phyloP scores from a whole-genome alignment of 768 basidiomycete species.

The Butyriboletus loyo region DNA sequence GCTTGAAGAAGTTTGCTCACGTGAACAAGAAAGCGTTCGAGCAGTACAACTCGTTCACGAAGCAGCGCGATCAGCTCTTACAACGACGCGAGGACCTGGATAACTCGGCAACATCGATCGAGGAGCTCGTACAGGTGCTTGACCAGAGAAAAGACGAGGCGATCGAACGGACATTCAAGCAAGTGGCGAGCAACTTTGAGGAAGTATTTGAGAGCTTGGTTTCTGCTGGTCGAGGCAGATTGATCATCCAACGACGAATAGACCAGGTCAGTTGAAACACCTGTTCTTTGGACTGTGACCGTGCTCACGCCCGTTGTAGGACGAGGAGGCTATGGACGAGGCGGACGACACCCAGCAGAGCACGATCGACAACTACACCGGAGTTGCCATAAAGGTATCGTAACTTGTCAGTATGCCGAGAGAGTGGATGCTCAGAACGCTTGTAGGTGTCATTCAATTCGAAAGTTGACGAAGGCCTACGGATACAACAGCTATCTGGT shows the following conservation, averaged over 20 bases:
- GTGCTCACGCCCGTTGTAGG: slow-evolving; percentile 37
- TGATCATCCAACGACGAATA: slow-evolving; percentile 90
- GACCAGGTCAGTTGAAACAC: slow-evolving; percentile 55
- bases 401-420: background rate
- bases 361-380: slow-evolving; percentile 90
- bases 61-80: slow-evolving; percentile 89
- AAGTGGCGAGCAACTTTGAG: slow-evolving; percentile 95
- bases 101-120: slow-evolving; percentile 82
- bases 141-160: slow-evolving; percentile 99
- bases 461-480: slow-evolving; percentile 92
- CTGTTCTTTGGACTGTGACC: background rate
- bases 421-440: background rate
- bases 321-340: slow-evolving; percentile 68
- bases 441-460: slow-evolving; percentile 95
- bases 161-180: slow-evolving; percentile 97
- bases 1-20: slow-evolving; percentile 93
- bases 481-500: slow-evolving; percentile 95
- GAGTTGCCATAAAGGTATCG: slow-evolving; percentile 87
- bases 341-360: slow-evolving; percentile 70
- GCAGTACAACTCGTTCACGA: slow-evolving; percentile 97
- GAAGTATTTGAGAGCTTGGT: slow-evolving; percentile 97
- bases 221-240: slow-evolving; percentile 83
- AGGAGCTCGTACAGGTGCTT: slow-evolving; percentile 88
- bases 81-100: slow-evolving; percentile 89
- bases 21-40: slow-evolving; percentile 99